phyloP scores from a whole-genome alignment of 345 rosid genomes.

The Trapa incisa region DNA sequence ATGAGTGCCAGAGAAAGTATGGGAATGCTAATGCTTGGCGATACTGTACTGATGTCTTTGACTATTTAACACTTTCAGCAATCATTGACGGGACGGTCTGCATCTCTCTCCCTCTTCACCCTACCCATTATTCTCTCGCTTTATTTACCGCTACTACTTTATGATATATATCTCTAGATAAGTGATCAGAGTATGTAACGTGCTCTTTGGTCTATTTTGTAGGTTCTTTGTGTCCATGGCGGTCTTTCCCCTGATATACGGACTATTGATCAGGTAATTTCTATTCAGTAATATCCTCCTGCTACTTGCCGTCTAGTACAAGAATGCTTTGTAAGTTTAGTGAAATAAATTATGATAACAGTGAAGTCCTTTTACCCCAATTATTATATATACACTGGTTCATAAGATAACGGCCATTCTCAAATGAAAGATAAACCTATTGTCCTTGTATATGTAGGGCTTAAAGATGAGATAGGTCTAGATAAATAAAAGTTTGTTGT shows the following conservation, averaged over 20 bases:
- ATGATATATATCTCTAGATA: neutral
- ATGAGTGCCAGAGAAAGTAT: constrained; percentile 98
- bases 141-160: neutral
- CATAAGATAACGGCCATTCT: neutral
- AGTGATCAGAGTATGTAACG: neutral
- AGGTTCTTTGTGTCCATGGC: constrained; percentile 99
- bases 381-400: neutral
- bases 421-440: neutral
- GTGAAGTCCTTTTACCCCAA: neutral
- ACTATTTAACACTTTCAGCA: constrained; percentile 96
- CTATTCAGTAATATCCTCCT: neutral
- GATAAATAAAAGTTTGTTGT: neutral
- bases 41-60: constrained; percentile 98
- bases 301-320: neutral
- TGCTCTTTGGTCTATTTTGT: constrained; percentile 6
- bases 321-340: neutral
- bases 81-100: constrained; percentile 98
- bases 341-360: neutral
- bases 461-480: neutral
- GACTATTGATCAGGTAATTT: constrained; percentile 83
- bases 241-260: constrained; percentile 99
- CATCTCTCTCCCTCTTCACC: neutral
- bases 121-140: neutral
- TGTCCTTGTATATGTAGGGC: neutral
- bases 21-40: constrained; percentile 99